phyloP scores from a whole-genome alignment of 805 yeast genomes.

The Monosporozyma yasuniensis region DNA sequence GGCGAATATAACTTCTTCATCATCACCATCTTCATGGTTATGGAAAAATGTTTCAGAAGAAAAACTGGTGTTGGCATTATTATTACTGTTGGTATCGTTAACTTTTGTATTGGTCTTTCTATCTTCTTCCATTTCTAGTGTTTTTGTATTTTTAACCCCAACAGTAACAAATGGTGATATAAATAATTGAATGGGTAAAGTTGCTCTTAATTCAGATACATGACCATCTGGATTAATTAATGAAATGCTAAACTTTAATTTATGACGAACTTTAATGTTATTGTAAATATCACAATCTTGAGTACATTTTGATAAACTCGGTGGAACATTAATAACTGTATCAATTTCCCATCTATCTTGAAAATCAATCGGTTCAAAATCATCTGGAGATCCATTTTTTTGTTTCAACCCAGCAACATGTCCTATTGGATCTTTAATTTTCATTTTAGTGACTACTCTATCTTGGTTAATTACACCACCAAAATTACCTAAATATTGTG shows the following conservation, averaged over 20 bases:
- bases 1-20: constrained; percentile 35
- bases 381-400: constrained; percentile 8
- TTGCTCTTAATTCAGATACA: constrained; percentile 83
- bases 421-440: constrained; percentile 33
- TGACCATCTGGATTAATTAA: constrained; percentile 87
- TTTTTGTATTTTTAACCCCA: constrained; percentile 19
- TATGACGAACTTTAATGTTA: constrained; percentile 78
- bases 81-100: background rate
- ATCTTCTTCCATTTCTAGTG: constrained; percentile 5
- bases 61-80: constrained; percentile 9
- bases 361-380: constrained; percentile 7
- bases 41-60: constrained; percentile 4
- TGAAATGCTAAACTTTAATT: constrained; percentile 71
- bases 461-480: constrained; percentile 58
- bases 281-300: constrained; percentile 74
- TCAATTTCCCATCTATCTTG: constrained; percentile 71
- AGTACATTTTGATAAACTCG: constrained; percentile 63
- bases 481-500: constrained; percentile 50
- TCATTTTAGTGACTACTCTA: constrained; percentile 48
- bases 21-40: constrained; percentile 16
- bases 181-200: constrained; percentile 71
- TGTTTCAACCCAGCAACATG: constrained; percentile 19
- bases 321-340: constrained; percentile 55
- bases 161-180: constrained; percentile 78
- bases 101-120: constrained; percentile 1